Evolutionary conservation across 345 rosid species (phyloP), one percentile per base, ranked within the genome.

Genomic region (Microthlaspi erraticum): DNA sequence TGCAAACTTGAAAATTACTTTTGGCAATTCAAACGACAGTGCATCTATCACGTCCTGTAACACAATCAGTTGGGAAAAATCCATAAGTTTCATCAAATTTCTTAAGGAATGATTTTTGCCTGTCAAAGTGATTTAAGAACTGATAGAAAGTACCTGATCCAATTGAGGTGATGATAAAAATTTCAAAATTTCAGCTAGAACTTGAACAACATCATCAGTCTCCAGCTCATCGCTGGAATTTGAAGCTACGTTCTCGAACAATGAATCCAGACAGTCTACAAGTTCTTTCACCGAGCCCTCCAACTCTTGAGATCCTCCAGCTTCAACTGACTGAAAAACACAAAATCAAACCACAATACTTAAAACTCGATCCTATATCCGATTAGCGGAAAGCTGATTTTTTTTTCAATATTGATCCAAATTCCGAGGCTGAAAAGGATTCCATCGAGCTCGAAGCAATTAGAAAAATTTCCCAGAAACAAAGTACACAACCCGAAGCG

Each of bases 21-120:
- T 87, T 0, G 91, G 96, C 81, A 93, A 61, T 71, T 78, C 90
- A 75, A 87, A 93, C 2, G 96, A 91, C 26, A 93, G 75, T 10
- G 79, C 83, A 78, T 93, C 97, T 17, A 82, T 71, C 55, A 82
- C 79, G 41, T 46, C 81, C 98, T 93, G 82, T 60, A 44, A 68
- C 41, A 60, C 43, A 59, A 62, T 3, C 48, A 68, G 57, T 41
- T 33, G 5, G 50, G 59, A 1, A 33, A 71, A 52, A 64, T 19
- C 20, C 46, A 67, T 26, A 8, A 62, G 56, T 50, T 60, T 43
- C 68, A 6, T 23, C 33, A 18, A 64, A 39, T 29, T 16, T 20
- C 12, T 34, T 57, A 10, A 45, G 14, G 1, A 52, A 70, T 26
- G 1, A 5, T 14, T 26, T 42, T 61, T 9, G 34, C 7, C 34